These are phyloP conservation scores for Musa itinerans DNA, from an alignment of 176 grass and related monocot species.

Conservation along the genomic window DNA sequence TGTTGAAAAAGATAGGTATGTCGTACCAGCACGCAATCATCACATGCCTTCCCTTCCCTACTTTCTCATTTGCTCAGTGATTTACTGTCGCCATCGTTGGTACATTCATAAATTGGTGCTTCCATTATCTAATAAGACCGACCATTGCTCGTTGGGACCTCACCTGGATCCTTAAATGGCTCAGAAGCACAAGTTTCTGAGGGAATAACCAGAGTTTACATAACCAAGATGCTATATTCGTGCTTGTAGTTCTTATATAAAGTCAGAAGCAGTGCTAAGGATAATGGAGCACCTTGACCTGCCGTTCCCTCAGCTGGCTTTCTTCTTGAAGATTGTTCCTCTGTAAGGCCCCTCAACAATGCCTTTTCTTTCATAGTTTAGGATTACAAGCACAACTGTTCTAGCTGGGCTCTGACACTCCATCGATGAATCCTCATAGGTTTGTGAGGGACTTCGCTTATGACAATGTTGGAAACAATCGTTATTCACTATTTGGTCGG, in stretches of 20 bases:
- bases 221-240: background rate
- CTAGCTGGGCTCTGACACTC: background rate
- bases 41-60: background rate
- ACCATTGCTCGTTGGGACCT: no score
- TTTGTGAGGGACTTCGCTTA: constrained; percentile 80
- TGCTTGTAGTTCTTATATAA: constrained; percentile 58
- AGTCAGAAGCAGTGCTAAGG: constrained; percentile 84
- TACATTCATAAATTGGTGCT: no score
- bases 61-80: background rate
- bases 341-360: constrained; percentile 40
- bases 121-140: no score
- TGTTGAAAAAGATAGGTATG: constrained; percentile 72
- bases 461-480: constrained; percentile 67
- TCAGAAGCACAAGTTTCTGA: no score
- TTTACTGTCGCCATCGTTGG: background rate
- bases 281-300: constrained; percentile 86
- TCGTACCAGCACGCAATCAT: no score
- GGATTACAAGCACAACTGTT: background rate
- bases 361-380: background rate
- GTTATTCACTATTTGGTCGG: constrained; percentile 59
- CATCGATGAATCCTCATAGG: constrained; percentile 26
- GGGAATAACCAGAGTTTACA: background rate
- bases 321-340: constrained; percentile 52
- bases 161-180: no score
- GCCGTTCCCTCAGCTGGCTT: constrained; percentile 71